Evolutionary conservation across 2,329 filamentous ascomycete species (phyloP).

Genomic region (Aciculosporium take): DNA sequence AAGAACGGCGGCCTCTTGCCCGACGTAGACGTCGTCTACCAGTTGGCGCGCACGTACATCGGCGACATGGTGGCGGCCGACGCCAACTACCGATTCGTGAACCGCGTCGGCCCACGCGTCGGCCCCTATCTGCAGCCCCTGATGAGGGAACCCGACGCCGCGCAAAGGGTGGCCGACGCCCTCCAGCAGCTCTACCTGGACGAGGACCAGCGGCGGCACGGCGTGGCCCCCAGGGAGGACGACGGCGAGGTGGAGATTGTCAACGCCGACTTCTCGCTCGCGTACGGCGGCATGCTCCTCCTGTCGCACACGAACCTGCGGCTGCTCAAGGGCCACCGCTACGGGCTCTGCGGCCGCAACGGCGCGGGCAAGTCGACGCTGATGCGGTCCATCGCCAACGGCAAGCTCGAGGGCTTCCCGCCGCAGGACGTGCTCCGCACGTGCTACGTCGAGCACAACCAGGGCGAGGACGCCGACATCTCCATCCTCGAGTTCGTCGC

Average conservation of each 20-base stretch:
- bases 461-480: slow-evolving; percentile 92
- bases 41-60: slow-evolving; percentile 58
- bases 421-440: slow-evolving; percentile 83
- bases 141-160: slow-evolving; percentile 44
- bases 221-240: slow-evolving; percentile 71
- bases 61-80: slow-evolving; percentile 76
- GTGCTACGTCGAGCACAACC: slow-evolving; percentile 98
- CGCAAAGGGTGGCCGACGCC: slow-evolving; percentile 51
- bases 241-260: slow-evolving; percentile 92
- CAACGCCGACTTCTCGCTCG: slow-evolving; percentile 93
- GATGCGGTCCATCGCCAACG: slow-evolving; percentile 90
- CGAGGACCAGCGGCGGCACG: slow-evolving; percentile 79
- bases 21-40: slow-evolving; percentile 47
- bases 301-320: slow-evolving; percentile 91
- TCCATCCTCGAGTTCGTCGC: slow-evolving; percentile 87
- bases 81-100: slow-evolving; percentile 66
- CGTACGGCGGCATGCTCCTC: slow-evolving; percentile 93
- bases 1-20: slow-evolving; percentile 49
- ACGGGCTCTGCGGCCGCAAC: slow-evolving; percentile 92
- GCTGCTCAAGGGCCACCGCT: slow-evolving; percentile 89
- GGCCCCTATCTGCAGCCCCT: slow-evolving; percentile 63
- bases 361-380: slow-evolving; percentile 98
- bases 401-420: slow-evolving; percentile 95
- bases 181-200: slow-evolving; percentile 67
- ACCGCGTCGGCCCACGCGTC: slow-evolving; percentile 55